Evolutionary conservation across 2,329 filamentous ascomycete genomes (phyloP).

Genomic region (Cladophialophora immunda): DNA sequence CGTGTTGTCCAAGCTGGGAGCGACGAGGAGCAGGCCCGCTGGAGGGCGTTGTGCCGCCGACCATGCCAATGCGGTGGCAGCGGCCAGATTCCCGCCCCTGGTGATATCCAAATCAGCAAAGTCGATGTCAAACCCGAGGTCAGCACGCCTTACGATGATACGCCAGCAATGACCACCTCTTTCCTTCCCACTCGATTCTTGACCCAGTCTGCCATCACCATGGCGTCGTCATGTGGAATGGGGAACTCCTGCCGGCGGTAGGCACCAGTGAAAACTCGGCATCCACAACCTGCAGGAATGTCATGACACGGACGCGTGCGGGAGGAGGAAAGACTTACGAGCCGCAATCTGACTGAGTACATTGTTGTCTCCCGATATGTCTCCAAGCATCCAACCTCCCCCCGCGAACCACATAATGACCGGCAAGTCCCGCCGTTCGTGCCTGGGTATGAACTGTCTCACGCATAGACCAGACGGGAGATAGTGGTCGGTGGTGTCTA

Average conservation of each 20-base stretch:
- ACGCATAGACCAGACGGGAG: neutral
- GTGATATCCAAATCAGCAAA: neutral
- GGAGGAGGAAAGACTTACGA: neutral
- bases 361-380: neutral
- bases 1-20: slow-evolving; percentile 6
- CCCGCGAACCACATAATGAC: slow-evolving; percentile 5
- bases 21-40: neutral
- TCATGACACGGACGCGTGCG: neutral
- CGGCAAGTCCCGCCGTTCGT: neutral
- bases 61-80: neutral
- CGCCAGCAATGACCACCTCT: neutral
- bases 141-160: neutral
- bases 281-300: neutral
- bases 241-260: neutral
- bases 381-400: slow-evolving; percentile 6
- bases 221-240: neutral
- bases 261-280: slow-evolving; percentile 1
- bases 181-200: neutral
- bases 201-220: slow-evolving; percentile 1
- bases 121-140: neutral
- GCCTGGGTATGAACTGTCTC: neutral
- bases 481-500: neutral
- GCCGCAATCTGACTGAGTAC: neutral
- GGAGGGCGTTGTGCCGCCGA: neutral
- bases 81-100: slow-evolving; percentile 7